phyloP scores from a whole-genome alignment of 768 basidiomycete genomes.

The Xerocomus potaroensis region DNA sequence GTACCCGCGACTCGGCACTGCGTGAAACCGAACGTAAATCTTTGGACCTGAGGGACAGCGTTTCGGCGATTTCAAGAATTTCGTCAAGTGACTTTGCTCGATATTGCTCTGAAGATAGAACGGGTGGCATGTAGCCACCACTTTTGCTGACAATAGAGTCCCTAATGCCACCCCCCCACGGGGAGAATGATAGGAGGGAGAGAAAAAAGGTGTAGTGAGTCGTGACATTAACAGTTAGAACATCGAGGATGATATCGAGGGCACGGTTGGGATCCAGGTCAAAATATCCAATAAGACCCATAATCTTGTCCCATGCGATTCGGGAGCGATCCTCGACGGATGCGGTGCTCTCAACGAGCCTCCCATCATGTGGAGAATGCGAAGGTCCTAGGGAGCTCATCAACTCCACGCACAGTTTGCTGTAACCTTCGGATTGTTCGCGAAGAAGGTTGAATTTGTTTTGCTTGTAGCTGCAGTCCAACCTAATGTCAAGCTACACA shows the following conservation, averaged over 20 bases:
- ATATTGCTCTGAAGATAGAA: constrained; percentile 39
- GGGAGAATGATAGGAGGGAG: constrained; percentile 78
- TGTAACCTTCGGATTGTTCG: constrained; percentile 97
- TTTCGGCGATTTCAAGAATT: constrained; percentile 54
- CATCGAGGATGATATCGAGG: constrained; percentile 89
- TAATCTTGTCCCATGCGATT: constrained; percentile 77
- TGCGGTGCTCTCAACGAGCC: constrained; percentile 54
- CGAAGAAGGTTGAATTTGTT: constrained; percentile 97
- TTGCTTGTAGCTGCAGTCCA: constrained; percentile 78
- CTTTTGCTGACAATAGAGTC: constrained; percentile 26
- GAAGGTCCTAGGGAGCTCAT: constrained; percentile 71
- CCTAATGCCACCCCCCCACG: constrained; percentile 66
- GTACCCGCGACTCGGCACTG: constrained; percentile 49
- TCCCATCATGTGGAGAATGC: constrained; percentile 63
- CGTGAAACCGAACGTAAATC: constrained; percentile 13
- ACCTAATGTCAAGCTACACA: constrained; percentile 1
- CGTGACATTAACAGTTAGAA: constrained; percentile 75
- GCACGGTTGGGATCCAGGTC: constrained; percentile 94
- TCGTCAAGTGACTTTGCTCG: constrained; percentile 64
- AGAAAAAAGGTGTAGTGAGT: constrained; percentile 89
- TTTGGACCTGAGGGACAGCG: constrained; percentile 2
- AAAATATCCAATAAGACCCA: constrained; percentile 91
- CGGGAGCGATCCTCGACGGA: constrained; percentile 61
- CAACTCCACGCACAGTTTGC: constrained; percentile 84
- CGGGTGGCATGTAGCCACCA: constrained; percentile 35